phyloP scores from a whole-genome alignment of 176 grass and related monocot species.

The Lolium rigidum region DNA sequence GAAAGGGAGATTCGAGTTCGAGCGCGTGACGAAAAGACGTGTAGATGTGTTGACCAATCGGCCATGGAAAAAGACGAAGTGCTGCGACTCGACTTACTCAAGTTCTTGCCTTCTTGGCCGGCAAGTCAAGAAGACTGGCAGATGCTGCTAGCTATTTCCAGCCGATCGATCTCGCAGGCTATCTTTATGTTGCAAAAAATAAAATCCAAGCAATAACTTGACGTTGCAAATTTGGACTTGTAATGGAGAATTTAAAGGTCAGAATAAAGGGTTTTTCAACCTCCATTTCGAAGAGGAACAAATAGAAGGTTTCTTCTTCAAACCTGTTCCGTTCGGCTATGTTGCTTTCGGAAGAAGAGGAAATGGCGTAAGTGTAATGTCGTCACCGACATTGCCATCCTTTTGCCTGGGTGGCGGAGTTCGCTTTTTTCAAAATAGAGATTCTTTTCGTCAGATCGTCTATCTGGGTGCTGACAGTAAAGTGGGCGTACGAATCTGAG shows the following conservation, averaged over 20 bases:
- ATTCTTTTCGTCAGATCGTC: not conserved
- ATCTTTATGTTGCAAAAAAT: not conserved
- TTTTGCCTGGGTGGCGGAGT: not conserved
- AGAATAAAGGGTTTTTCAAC: too few relatives aligned
- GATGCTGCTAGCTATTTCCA: not conserved
- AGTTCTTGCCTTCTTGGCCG: not conserved
- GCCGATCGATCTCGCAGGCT: not conserved
- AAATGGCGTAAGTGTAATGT: not conserved
- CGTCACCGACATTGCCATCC: not conserved
- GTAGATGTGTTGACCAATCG: not conserved
- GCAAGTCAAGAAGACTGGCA: not conserved
- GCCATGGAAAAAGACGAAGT: not conserved
- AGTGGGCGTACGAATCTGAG: not conserved
- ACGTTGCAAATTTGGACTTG: not conserved
- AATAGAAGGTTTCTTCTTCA: not conserved
- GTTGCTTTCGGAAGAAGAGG: not conserved
- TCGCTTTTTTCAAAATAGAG: not conserved
- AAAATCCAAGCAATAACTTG: too few relatives aligned
- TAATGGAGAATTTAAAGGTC: not conserved
- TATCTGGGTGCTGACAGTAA: not conserved
- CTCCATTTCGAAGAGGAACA: too few relatives aligned
- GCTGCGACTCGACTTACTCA: not conserved
- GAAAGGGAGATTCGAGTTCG: not conserved
- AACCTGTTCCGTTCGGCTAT: not conserved
- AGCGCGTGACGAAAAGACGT: not conserved